Base-by-base conservation (phyloP, 2,329 filamentous ascomycete species). In the Botryotinia convoluta region DNA sequence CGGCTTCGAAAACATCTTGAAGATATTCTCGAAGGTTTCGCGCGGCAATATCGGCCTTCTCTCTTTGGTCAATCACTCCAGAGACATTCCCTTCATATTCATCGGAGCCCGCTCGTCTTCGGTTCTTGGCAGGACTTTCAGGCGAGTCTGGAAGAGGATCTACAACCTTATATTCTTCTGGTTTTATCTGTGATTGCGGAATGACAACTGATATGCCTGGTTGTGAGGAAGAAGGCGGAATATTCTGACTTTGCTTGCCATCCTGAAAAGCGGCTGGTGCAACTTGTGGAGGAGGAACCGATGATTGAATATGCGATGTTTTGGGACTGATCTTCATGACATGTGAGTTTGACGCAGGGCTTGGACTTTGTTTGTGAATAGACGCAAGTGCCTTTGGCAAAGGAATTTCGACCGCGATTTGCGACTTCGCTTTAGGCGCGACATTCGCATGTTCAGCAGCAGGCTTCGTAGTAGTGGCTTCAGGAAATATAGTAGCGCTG, bases 11-110 rank as follows among this genome's bases (percentile, higher is more conserved):
- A 26, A 97, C 87, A 37, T 91, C 89, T 71, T 89, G 86, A 5
- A 97, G 84, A 65, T 94, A 87, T 54, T 88, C 87, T 72, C 92
- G 88, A 20, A 99, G 84, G 72, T 91, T 90, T 71, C 91, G 84
- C 63, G 95, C 86, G 61, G 93, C 92, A 18, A 89, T 87, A 77
- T 97, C 91, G 7, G 92, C 92, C 79, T 94, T 91, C 78, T 97
- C 91, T 69, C 92, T 91, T 81, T 97, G 93, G 79, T 97, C 94
- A 3, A 94, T 84, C 60, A 89, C 89, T 62, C 91, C 83, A 26
- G 88, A 86, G 32, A 91, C 84, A 4, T 88, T 82, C 68, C 87
- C 88, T 72, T 88, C 87, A 20, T 87, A 86, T 12, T 85, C 86
- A 68, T 87, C 84, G 32, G 83, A 81, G 35, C 84, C 83, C 37